phyloP scores from a whole-genome alignment of 2,329 filamentous ascomycete genomes.

The Neonectria punicea region DNA sequence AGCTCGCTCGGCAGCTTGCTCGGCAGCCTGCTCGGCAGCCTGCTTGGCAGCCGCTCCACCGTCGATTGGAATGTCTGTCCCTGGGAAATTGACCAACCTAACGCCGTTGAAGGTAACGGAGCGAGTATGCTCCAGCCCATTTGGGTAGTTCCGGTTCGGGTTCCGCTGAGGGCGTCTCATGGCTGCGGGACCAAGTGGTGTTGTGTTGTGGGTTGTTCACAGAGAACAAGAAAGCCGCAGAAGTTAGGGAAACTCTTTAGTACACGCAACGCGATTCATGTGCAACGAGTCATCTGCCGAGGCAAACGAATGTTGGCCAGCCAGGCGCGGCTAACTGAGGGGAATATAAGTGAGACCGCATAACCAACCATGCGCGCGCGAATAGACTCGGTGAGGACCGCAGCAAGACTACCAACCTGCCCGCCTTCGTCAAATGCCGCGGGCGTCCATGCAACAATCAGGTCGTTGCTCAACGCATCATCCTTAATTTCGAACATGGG shows the following conservation, averaged over 20 bases:
- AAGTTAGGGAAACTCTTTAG: not conserved
- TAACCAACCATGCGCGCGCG: not conserved
- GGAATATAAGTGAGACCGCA: not conserved
- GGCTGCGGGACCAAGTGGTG: not conserved
- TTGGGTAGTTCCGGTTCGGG: not conserved
- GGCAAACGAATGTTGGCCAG: not conserved
- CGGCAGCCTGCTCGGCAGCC: too few species aligned
- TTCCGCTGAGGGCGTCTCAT: not conserved
- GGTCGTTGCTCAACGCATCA: not conserved
- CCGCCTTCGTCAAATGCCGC: not conserved
- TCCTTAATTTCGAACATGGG: too few species aligned
- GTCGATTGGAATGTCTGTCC: too few species aligned
- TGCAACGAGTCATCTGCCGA: not conserved
- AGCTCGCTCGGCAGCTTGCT: too few species aligned
- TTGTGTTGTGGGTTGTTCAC: not conserved
- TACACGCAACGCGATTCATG: not conserved
- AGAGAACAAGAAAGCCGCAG: not conserved
- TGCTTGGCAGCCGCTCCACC: too few species aligned
- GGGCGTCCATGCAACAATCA: not conserved
- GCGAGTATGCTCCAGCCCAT: not conserved
- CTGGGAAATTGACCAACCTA: too few species aligned
- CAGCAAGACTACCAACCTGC: not conserved
- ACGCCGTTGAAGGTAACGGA: not conserved
- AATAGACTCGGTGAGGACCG: not conserved
- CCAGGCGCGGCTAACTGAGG: not conserved